Percentiles rank a stretch among this genome's conserved stretches.
Conservation (phyloP, 331 rosid species). For the Phaseolus coccineus region DNA sequence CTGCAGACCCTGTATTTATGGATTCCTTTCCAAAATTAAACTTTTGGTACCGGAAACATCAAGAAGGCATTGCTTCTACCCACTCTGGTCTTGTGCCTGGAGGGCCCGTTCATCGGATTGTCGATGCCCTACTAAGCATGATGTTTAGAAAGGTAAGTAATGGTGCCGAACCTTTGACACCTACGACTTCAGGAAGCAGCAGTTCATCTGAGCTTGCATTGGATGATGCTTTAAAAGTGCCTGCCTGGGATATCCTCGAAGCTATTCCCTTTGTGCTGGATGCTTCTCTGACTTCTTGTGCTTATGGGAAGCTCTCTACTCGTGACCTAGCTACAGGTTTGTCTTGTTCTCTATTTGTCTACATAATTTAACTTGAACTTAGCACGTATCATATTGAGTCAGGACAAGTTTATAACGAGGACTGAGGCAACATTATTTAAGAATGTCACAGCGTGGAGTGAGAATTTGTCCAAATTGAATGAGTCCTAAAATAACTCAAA, state of each 20-base stretch:
- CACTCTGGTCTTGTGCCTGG: slow-evolving; percentile 74
- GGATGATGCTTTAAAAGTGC: slow-evolving; percentile 73
- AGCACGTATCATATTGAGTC: slow-evolving; percentile 8
- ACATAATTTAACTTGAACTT: slow-evolving; percentile 11
- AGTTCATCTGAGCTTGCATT: slow-evolving; percentile 63
- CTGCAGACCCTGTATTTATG: slow-evolving; percentile 64
- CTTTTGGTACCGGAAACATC: slow-evolving; percentile 85
- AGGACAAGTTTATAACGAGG: slow-evolving; percentile 4
- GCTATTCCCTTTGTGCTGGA: slow-evolving; percentile 93
- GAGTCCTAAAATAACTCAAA: slow-evolving; percentile 17
- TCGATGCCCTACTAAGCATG: slow-evolving; percentile 75
- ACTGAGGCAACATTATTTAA: slow-evolving; percentile 18
- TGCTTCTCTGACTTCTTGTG: slow-evolving; percentile 92
- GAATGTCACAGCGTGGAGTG: slow-evolving; percentile 23
- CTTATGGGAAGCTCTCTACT: slow-evolving; percentile 82
- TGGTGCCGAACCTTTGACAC: slow-evolving; percentile 62
- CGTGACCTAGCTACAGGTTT: slow-evolving; percentile 94
- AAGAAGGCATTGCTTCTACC: slow-evolving; percentile 82
- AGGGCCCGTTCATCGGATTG: slow-evolving; percentile 74
- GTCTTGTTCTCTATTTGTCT: slow-evolving; percentile 39
- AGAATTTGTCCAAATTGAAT: slow-evolving; percentile 12
- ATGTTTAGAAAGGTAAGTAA: slow-evolving; percentile 76
- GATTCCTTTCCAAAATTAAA: slow-evolving; percentile 83
- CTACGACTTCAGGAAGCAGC: slow-evolving; percentile 72
- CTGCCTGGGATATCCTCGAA: slow-evolving; percentile 96